Conservation (phyloP, 1,139 yeast species). For the Wickerhamomyces sp. region DNA sequence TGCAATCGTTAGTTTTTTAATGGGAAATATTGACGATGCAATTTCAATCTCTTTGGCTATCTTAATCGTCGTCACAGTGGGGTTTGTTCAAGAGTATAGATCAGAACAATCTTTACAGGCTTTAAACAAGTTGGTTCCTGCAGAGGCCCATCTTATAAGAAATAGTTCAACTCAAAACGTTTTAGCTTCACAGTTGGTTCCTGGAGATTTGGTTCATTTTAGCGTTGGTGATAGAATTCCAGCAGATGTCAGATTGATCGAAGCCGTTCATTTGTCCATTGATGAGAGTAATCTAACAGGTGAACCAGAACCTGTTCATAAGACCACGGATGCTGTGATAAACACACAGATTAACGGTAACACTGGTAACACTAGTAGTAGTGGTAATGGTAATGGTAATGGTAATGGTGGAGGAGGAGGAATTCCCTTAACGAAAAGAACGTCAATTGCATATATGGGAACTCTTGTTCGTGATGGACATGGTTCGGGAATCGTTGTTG, state of each 20-base stretch:
- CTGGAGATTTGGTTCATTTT: slow-evolving; percentile 89
- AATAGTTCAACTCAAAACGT: slow-evolving; percentile 72
- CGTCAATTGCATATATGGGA: slow-evolving; percentile 88
- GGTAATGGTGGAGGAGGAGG: slow-evolving; percentile 23
- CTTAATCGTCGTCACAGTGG: slow-evolving; percentile 86
- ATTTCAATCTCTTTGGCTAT: slow-evolving; percentile 85
- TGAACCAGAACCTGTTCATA: slow-evolving; percentile 81
- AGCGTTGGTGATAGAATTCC: slow-evolving; percentile 92
- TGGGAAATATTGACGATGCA: slow-evolving; percentile 95
- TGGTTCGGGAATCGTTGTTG: slow-evolving; percentile 89
- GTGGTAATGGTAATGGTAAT: no score
- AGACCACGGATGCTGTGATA: slow-evolving; percentile 37
- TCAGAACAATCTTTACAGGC: slow-evolving; percentile 93
- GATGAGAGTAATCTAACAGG: slow-evolving; percentile 96
- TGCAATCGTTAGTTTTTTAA: slow-evolving; percentile 74
- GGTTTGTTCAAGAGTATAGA: slow-evolving; percentile 93
- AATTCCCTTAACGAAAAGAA: slow-evolving; percentile 59
- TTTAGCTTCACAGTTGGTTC: slow-evolving; percentile 80
- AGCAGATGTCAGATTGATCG: slow-evolving; percentile 79
- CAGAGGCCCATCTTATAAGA: slow-evolving; percentile 84
- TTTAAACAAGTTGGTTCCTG: slow-evolving; percentile 85
- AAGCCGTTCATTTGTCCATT: slow-evolving; percentile 70
- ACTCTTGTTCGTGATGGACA: slow-evolving; percentile 92
- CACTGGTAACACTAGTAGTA: no score
- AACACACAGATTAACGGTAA: no score